phyloP scores from a whole-genome alignment of 306 rosid species.

The Pyrus communis region DNA sequence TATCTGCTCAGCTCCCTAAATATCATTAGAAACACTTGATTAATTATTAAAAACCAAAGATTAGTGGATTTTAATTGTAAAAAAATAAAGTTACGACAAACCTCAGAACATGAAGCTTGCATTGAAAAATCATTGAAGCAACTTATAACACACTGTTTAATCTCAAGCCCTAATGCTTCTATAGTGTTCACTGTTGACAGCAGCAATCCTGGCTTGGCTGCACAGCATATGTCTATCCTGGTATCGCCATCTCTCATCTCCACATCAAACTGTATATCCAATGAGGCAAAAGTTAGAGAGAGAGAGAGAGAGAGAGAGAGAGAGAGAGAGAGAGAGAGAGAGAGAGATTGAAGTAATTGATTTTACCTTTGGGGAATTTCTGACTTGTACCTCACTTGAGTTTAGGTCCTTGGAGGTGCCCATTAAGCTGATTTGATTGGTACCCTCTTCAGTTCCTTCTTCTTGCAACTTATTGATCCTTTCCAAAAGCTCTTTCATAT shows the following conservation, averaged over 20 bases:
- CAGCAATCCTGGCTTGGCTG: slow-evolving; percentile 71
- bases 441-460: slow-evolving; percentile 46
- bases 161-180: slow-evolving; percentile 89
- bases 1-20: slow-evolving; percentile 57
- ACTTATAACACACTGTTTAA: slow-evolving; percentile 92
- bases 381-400: slow-evolving; percentile 59
- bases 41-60: background rate
- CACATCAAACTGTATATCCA: slow-evolving; percentile 65
- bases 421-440: slow-evolving; percentile 36
- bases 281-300: background rate
- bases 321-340: too few relatives aligned
- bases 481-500: slow-evolving; percentile 91
- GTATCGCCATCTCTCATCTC: slow-evolving; percentile 67
- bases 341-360: background rate
- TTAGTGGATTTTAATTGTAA: background rate
- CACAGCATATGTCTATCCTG: slow-evolving; percentile 75
- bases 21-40: slow-evolving; percentile 2
- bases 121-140: slow-evolving; percentile 87
- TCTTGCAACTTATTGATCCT: slow-evolving; percentile 76
- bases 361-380: slow-evolving; percentile 89
- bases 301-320: background rate
- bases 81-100: slow-evolving; percentile 7
- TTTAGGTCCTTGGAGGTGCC: slow-evolving; percentile 57
- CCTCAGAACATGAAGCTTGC: slow-evolving; percentile 98
- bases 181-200: slow-evolving; percentile 77